Percentiles rank a stretch among this genome's conserved stretches.
phyloP scores from a whole-genome alignment of 2,329 filamentous ascomycete species.

The Nothopassalora personata region DNA sequence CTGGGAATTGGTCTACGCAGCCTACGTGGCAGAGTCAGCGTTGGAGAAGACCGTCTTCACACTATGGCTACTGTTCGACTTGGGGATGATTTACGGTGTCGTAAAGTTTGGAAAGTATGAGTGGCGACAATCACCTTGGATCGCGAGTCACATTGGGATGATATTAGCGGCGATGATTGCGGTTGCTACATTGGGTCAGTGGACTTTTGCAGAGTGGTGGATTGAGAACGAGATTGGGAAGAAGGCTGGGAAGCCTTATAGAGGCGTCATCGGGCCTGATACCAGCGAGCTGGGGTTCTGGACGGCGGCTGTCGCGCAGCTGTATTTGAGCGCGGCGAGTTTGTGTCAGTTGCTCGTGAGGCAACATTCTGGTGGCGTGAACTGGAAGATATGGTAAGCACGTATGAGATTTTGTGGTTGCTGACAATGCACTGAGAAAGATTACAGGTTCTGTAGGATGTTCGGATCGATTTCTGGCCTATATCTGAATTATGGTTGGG shows the following conservation, averaged over 20 bases:
- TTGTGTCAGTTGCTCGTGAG: background rate
- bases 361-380: conserved; percentile 1
- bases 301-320: background rate
- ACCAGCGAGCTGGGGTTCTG: background rate
- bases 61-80: background rate
- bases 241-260: background rate
- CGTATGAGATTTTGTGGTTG: background rate
- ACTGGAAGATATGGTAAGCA: background rate
- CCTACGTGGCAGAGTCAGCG: background rate
- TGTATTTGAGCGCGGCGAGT: background rate
- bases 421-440: background rate
- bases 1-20: conserved; percentile 2
- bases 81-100: background rate
- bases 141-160: background rate
- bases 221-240: background rate
- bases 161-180: background rate
- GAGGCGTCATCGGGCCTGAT: background rate
- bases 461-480: background rate
- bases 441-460: background rate
- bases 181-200: background rate
- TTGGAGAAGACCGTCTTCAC: background rate
- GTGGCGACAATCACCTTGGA: background rate
- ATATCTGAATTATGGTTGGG: background rate
- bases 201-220: conserved; percentile 1
- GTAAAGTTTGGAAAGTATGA: background rate